These are phyloP conservation scores for Aspergillus sp. DNA, from an alignment of 2,329 filamentous ascomycete genomes.

Conservation along the genomic window DNA sequence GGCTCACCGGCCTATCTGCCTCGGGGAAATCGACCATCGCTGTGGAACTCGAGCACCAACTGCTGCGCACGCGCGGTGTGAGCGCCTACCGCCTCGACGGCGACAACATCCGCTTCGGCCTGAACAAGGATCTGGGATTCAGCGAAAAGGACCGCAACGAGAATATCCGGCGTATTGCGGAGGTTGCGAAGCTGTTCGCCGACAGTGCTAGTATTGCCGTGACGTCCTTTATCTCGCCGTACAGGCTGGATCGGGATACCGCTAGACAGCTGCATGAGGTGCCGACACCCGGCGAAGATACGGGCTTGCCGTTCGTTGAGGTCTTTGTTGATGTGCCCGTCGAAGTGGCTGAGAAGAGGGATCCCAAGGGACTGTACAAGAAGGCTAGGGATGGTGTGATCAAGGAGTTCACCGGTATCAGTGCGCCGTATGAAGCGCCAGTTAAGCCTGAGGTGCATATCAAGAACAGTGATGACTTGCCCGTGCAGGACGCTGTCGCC, in stretches of 20 bases:
- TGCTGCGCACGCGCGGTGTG: slow-evolving; percentile 64
- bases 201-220: slow-evolving; percentile 81
- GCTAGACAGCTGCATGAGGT: slow-evolving; percentile 72
- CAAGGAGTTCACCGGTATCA: slow-evolving; percentile 94
- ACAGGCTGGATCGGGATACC: slow-evolving; percentile 73
- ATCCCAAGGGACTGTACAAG: slow-evolving; percentile 97
- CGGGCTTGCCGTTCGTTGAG: slow-evolving; percentile 77
- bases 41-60: slow-evolving; percentile 91
- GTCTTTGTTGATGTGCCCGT: slow-evolving; percentile 88
- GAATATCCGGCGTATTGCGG: slow-evolving; percentile 93
- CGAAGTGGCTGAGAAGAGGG: slow-evolving; percentile 85
- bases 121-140: slow-evolving; percentile 97
- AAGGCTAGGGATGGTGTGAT: slow-evolving; percentile 90
- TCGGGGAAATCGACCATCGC: slow-evolving; percentile 97
- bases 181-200: slow-evolving; percentile 95
- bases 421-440: slow-evolving; percentile 88
- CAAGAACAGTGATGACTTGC: slow-evolving; percentile 64
- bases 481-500: slow-evolving; percentile 78
- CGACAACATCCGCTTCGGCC: slow-evolving; percentile 95
- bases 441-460: slow-evolving; percentile 79
- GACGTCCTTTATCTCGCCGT: slow-evolving; percentile 95
- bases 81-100: slow-evolving; percentile 90
- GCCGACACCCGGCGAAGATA: slow-evolving; percentile 48
- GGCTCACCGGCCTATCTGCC: slow-evolving; percentile 93
- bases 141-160: slow-evolving; percentile 87